These are phyloP conservation scores for Komagataella populi DNA, from an alignment of 805 yeast genomes.

Conservation along the genomic window DNA sequence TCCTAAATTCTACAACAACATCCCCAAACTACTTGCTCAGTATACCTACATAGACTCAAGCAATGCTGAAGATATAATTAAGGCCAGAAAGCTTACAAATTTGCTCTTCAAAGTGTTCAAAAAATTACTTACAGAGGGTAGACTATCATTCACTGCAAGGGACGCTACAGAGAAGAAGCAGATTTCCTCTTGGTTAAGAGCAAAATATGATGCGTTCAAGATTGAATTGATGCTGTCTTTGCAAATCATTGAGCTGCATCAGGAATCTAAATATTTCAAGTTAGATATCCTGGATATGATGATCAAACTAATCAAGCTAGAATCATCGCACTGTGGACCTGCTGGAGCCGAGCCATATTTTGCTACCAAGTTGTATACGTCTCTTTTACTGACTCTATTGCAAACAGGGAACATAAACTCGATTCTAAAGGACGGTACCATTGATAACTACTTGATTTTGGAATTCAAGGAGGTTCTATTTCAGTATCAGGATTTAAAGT, in stretches of 20 bases:
- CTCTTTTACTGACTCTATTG: conserved; percentile 19
- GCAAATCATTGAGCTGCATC: conserved; percentile 22
- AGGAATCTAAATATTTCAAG: conserved; percentile 35
- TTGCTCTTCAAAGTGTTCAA: conserved; percentile 34
- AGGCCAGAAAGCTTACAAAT: conserved; percentile 23
- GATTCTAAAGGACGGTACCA: conserved; percentile 30
- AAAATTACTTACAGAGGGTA: conserved; percentile 26
- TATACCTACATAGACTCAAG: conserved; percentile 13
- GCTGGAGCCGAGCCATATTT: conserved; percentile 41
- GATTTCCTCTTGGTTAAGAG: conserved; percentile 51
- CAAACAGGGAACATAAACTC: conserved; percentile 21
- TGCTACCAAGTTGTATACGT: conserved; percentile 39
- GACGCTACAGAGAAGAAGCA: conserved; percentile 29
- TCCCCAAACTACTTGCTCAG: conserved; percentile 31
- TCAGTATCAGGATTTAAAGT: conserved; percentile 67
- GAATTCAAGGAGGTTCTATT: conserved; percentile 49
- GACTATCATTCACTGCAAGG: conserved; percentile 20
- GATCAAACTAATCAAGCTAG: conserved; percentile 42
- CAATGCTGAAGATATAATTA: conserved; percentile 11
- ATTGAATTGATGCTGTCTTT: conserved; percentile 22
- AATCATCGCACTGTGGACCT: conserved; percentile 39
- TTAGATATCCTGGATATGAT: conserved; percentile 37
- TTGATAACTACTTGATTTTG: conserved; percentile 19
- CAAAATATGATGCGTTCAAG: conserved; percentile 44
- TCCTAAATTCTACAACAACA: conserved; percentile 39